Base-by-base conservation (phyloP, 2,329 filamentous ascomycete species). In the Fusarium sp. region DNA sequence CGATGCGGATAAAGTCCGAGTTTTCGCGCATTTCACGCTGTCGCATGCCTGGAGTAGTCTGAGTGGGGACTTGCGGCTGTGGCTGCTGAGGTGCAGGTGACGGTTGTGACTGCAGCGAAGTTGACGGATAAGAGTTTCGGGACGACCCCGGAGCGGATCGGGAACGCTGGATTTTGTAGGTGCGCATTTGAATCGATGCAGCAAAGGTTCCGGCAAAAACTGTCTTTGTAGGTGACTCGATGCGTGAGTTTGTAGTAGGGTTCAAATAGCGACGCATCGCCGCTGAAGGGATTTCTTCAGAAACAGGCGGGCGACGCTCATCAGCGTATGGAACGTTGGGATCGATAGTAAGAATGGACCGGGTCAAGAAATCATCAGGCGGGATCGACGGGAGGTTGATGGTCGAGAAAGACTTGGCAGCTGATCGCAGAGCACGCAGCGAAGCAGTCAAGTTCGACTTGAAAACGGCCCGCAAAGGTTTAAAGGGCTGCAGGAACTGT, bases 101-200 rank as follows among this genome's bases (percentile, higher is more conserved):
- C 30, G 79, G 73, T 18, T 78, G 68, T 41, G 68, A 71, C 60
- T 71, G 72, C 50, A 76, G 66, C 44, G 76, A 74, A 63, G 77
- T 60, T 66, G 73, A 76, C 65, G 81, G 72, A 66, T 79, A 78
- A 40, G 77, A 70, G 54, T 75, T 72, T 51, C 79, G 79, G 15
- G 67, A 66, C n/a, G 74, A 72, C n/a, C 77, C 65, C 23, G 80
- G 73, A 40, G 78, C 72, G 54, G 80, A 81, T 65, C 81, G 83
- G 30, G 84, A 85, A 37, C 84, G 84, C 73, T 86, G 85, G 36
- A 89, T 84, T 75, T 89, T 89, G 82, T 92, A 92, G 1, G 90
- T 92, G 74, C 91, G 89, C 90, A 92, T 91, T 76, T 92, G 90
- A 62, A 92, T 92, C 2, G 90, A 91, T 28, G 90, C 89, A 13